These are phyloP conservation scores for Metschnikowia henanensis DNA, from an alignment of 805 yeast genomes.

Conservation along the genomic window DNA sequence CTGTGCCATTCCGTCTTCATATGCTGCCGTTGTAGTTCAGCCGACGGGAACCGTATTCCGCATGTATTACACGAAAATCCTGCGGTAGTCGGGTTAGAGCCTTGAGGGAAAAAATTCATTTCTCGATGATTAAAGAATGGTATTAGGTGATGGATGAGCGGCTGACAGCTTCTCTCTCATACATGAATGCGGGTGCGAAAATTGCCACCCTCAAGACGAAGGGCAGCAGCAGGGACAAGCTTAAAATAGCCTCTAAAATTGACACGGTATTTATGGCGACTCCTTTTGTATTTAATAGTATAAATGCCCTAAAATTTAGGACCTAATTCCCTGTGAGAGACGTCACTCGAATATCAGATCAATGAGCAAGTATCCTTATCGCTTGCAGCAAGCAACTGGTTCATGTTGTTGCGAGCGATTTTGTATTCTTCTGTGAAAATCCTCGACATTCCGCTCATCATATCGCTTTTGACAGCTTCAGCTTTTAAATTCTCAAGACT, in stretches of 20 bases:
- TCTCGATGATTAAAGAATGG: too few species aligned
- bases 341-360: too few species aligned
- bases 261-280: too few species aligned
- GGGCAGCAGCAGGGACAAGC: too few species aligned
- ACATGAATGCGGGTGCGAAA: not conserved
- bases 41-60: slow-evolving; percentile 71
- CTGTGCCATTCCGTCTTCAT: slow-evolving; percentile 99
- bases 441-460: not conserved
- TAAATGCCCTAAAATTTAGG: too few species aligned
- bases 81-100: slow-evolving; percentile 27
- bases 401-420: not conserved
- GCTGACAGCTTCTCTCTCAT: too few species aligned
- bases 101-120: slow-evolving; percentile 25
- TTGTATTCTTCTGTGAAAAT: not conserved
- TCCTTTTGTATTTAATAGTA: too few species aligned
- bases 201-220: not conserved
- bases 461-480: not conserved
- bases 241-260: too few species aligned
- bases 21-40: slow-evolving; percentile 87
- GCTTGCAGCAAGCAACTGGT: not conserved
- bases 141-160: too few species aligned
- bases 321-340: too few species aligned
- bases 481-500: not conserved
- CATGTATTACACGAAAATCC: slow-evolving; percentile 83
- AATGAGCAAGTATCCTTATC: not conserved